A percentile compares a stretch with the other conserved stretches of the same genome.
phyloP scores from a whole-genome alignment of 148 eudicot species.

The Heliosperma pusillum region DNA sequence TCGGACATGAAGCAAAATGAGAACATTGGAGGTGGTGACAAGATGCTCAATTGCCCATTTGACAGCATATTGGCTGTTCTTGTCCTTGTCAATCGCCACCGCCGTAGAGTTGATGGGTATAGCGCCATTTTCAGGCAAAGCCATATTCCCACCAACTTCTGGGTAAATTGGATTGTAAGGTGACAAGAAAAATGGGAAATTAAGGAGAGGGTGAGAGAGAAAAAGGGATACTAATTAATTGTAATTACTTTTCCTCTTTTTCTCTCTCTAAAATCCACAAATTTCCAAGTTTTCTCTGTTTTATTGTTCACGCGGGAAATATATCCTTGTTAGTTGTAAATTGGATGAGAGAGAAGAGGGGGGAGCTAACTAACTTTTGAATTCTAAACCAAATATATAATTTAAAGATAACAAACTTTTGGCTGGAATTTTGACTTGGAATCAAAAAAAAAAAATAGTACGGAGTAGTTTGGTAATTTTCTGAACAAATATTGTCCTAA shows the following conservation, averaged over 20 bases:
- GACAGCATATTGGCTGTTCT: slow-evolving; percentile 48
- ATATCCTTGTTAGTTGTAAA: neutral
- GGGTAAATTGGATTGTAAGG: neutral
- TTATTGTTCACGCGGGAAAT: slow-evolving; percentile 23
- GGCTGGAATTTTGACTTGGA: neutral
- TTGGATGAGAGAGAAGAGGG: slow-evolving; percentile 4
- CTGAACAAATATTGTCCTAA: too few species aligned
- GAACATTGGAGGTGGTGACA: slow-evolving; percentile 10
- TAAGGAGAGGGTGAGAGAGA: slow-evolving; percentile 8
- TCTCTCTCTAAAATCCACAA: slow-evolving; percentile 18
- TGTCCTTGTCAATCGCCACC: slow-evolving; percentile 61
- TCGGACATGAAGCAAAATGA: slow-evolving; percentile 47
- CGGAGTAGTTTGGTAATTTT: too few species aligned
- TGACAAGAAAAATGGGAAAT: neutral
- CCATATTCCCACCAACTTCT: slow-evolving; percentile 19
- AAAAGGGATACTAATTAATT: neutral
- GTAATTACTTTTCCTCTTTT: slow-evolving; percentile 7
- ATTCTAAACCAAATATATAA: neutral
- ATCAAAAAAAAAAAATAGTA: too few species aligned
- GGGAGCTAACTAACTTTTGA: slow-evolving; percentile 19
- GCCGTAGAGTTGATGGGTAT: slow-evolving; percentile 23
- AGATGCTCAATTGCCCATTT: slow-evolving; percentile 62
- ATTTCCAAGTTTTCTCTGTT: neutral
- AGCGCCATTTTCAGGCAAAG: slow-evolving; percentile 2
- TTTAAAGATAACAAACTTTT: neutral